These are phyloP conservation scores for Fistulifera pelliculosa DNA, from an alignment of 108 stramenopile genomes.

Conservation along the genomic window DNA sequence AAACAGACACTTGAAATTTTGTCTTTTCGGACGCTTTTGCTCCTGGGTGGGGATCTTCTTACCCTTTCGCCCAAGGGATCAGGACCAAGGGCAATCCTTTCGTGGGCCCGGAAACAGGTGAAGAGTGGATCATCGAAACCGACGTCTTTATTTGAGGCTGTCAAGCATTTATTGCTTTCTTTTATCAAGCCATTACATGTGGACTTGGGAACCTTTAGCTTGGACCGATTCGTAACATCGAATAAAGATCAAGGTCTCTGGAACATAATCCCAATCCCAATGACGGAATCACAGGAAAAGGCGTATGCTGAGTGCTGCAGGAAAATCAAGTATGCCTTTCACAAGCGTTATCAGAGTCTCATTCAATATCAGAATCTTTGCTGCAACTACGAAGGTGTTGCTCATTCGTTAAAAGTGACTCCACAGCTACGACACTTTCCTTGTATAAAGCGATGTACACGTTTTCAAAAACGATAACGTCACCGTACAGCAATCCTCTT, in stretches of 20 bases:
- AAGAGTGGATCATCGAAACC: not conserved
- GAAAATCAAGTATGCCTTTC: too few species aligned
- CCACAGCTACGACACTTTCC: not conserved
- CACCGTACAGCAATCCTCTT: not conserved
- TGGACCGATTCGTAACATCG: too few species aligned
- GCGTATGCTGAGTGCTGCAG: too few species aligned
- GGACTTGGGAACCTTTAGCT: too few species aligned
- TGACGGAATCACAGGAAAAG: too few species aligned
- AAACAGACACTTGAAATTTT: conserved; percentile 18
- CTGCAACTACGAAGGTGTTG: conserved; percentile 24
- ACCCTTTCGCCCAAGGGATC: not conserved
- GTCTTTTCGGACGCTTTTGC: conserved; percentile 20
- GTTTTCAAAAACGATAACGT: not conserved
- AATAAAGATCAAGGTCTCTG: too few species aligned
- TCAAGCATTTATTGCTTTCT: not conserved
- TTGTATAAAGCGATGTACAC: not conserved
- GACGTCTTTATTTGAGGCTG: not conserved
- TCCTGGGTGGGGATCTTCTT: conserved; percentile 1
- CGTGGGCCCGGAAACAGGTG: conserved; percentile 6
- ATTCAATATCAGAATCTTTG: conserved; percentile 16
- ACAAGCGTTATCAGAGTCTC: not conserved
- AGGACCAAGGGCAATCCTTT: not conserved
- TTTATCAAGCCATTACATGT: too few species aligned
- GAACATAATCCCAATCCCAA: too few species aligned
- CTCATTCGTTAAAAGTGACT: conserved; percentile 12